Percentiles rank a stretch among this genome's conserved stretches.
Conservation (phyloP, 306 rosid species). For the Quercus parvula region DNA sequence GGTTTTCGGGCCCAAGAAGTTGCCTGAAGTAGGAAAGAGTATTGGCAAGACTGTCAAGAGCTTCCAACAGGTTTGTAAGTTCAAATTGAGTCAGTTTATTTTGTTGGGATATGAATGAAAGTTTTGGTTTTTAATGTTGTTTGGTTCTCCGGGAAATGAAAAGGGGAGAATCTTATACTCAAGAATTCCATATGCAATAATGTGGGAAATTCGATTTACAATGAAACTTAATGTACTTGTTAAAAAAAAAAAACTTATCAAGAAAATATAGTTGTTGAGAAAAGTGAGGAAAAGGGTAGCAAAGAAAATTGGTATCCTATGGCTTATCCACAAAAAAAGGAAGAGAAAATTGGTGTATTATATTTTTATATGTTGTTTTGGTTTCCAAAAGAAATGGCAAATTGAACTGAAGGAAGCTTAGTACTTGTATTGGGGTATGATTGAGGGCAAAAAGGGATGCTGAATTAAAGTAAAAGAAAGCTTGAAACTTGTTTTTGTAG, state of each 20-base stretch:
- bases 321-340: no score
- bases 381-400: not conserved
- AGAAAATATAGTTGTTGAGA: not conserved
- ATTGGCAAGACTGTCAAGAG: conserved; percentile 93
- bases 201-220: not conserved
- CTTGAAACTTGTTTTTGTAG: not conserved
- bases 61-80: conserved; percentile 78
- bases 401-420: not conserved
- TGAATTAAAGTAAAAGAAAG: not conserved
- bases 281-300: not conserved
- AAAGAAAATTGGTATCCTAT: no score
- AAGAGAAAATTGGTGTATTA: not conserved
- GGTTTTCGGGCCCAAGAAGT: conserved; percentile 89
- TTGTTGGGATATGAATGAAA: not conserved
- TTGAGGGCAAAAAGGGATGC: not conserved
- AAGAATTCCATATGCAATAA: not conserved
- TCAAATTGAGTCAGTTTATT: not conserved
- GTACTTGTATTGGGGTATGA: not conserved
- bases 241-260: no score
- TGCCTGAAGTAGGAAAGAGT: conserved; percentile 96
- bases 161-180: not conserved
- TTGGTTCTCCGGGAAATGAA: not conserved
- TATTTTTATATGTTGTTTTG: not conserved
- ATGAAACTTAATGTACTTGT: not conserved
- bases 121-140: not conserved